Evolutionary conservation across 768 basidiomycete genomes (phyloP).

Genomic region (Suillus discolor): DNA sequence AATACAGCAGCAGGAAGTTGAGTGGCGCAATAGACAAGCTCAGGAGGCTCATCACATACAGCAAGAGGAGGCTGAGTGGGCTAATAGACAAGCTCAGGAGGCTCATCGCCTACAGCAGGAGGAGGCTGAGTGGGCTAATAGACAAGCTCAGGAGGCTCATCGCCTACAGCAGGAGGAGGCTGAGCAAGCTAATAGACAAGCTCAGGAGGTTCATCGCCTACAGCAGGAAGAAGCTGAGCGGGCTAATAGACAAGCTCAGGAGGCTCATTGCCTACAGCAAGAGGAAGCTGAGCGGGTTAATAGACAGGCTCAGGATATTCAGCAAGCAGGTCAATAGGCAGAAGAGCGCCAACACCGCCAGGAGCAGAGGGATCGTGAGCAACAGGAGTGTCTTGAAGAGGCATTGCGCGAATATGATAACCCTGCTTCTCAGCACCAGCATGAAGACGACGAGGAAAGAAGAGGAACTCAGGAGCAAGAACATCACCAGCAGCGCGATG

Average conservation of each 20-base stretch:
- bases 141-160: background rate
- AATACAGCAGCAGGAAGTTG: too few relatives aligned
- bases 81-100: too few relatives aligned
- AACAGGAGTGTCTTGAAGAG: background rate
- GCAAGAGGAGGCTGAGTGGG: too few relatives aligned
- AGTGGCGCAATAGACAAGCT: too few relatives aligned
- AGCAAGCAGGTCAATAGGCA: background rate
- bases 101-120: background rate
- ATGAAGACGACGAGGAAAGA: background rate
- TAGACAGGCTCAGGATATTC: background rate
- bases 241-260: background rate
- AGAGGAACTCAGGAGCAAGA: background rate
- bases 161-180: background rate
- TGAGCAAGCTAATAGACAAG: too few relatives aligned
- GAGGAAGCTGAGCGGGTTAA: background rate
- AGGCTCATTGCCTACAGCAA: background rate
- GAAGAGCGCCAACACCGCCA: background rate
- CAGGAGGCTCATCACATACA: too few relatives aligned
- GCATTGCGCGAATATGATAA: background rate
- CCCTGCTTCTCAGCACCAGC: background rate
- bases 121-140: background rate
- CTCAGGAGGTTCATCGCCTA: too few relatives aligned
- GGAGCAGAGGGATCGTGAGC: background rate
- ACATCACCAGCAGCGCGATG: too few relatives aligned
- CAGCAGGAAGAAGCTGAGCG: too few relatives aligned